Percentiles rank a stretch among this genome's conserved stretches.
phyloP scores from a whole-genome alignment of 1,284 basidiomycete genomes.

The Pyrrhoderma lamaoense region DNA sequence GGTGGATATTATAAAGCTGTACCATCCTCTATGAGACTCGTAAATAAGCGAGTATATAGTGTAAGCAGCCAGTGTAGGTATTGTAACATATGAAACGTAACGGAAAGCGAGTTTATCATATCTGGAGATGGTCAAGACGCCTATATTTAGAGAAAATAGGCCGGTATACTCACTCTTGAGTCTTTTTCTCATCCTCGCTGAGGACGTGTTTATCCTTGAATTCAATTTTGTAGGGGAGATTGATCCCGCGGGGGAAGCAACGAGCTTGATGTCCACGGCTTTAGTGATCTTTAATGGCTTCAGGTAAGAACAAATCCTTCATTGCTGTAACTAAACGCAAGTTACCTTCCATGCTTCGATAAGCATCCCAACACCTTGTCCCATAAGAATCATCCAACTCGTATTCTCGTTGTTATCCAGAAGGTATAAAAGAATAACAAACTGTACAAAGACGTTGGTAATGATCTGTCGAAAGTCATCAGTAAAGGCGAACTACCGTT shows the following conservation, averaged over 20 bases:
- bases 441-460: conserved; percentile 89
- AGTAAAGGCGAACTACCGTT: neutral
- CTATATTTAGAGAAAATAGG: neutral
- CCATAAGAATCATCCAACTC: conserved; percentile 14
- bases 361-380: conserved; percentile 57
- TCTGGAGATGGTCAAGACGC: conserved; percentile 30
- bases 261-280: conserved; percentile 78
- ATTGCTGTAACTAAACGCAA: conserved; percentile 7
- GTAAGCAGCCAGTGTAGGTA: conserved; percentile 81
- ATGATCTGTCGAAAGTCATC: conserved; percentile 58
- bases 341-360: conserved; percentile 95
- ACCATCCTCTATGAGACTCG: conserved; percentile 89
- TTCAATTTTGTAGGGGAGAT: conserved; percentile 71
- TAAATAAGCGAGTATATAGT: conserved; percentile 88
- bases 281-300: conserved; percentile 60
- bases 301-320: conserved; percentile 18
- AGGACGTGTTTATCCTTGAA: conserved; percentile 92
- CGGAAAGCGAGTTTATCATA: conserved; percentile 84
- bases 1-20: conserved; percentile 87
- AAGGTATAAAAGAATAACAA: conserved; percentile 86
- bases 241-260: conserved; percentile 51
- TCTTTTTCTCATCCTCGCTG: conserved; percentile 92
- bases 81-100: conserved; percentile 83
- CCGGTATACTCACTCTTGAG: conserved; percentile 75
- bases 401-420: conserved; percentile 95